Conservation (phyloP, 306 rosid genomes). For the Cajanus cajan region DNA sequence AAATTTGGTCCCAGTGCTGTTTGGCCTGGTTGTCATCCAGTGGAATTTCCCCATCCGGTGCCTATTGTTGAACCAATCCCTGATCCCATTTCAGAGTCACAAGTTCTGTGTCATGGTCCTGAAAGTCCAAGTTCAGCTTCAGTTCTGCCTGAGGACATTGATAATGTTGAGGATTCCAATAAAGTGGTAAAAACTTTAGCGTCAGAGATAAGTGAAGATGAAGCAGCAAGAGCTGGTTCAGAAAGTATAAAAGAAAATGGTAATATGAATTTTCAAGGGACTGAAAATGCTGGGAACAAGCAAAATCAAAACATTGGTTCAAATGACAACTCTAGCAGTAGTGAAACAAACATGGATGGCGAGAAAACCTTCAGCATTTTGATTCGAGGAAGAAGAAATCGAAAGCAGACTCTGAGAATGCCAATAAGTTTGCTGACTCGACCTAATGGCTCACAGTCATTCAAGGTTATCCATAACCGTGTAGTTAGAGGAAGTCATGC, state of each 20-base stretch:
- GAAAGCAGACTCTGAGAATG: constrained; percentile 90
- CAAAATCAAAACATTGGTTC: constrained; percentile 31
- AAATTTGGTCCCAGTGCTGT: constrained; percentile 68
- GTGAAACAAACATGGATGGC: constrained; percentile 56
- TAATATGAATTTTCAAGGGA: constrained; percentile 38
- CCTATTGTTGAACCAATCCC: constrained; percentile 61
- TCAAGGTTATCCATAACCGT: constrained; percentile 78
- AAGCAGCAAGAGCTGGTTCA: constrained; percentile 39
- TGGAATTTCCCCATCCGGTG: constrained; percentile 70
- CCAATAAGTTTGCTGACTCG: constrained; percentile 91
- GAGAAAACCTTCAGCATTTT: constrained; percentile 94
- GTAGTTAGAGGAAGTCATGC: constrained; percentile 82
- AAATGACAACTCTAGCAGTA: constrained; percentile 34
- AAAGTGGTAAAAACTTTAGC: constrained; percentile 41
- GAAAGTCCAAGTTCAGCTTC: constrained; percentile 43
- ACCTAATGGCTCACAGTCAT: constrained; percentile 92
- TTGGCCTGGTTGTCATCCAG: constrained; percentile 85
- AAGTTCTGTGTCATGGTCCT: constrained; percentile 44
- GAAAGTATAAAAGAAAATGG: constrained; percentile 60
- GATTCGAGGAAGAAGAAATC: constrained; percentile 89
- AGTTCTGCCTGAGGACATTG: constrained; percentile 51
- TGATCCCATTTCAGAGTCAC: constrained; percentile 52
- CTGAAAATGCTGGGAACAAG: constrained; percentile 43
- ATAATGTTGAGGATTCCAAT: constrained; percentile 49
- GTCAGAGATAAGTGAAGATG: constrained; percentile 48